These are phyloP conservation scores for Earliella scabrosa DNA, from an alignment of 1,284 basidiomycete genomes.

Conservation along the genomic window DNA sequence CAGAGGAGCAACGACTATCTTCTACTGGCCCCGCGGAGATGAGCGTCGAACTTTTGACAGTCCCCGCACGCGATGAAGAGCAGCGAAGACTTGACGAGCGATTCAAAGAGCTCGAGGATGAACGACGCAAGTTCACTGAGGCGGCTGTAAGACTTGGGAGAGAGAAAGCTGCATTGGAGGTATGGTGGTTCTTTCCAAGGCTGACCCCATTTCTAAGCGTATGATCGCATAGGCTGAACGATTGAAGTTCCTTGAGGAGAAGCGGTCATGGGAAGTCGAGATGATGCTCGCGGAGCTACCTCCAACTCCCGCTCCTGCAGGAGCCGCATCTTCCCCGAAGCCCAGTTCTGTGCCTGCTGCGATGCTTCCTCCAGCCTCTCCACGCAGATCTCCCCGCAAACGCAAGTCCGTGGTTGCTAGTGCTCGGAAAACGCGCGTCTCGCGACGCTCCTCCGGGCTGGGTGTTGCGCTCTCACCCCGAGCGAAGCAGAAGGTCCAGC, in stretches of 20 bases:
- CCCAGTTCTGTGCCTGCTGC: not conserved
- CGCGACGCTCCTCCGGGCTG: conserved; percentile 48
- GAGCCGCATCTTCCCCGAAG: conserved; percentile 5
- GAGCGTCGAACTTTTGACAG: conserved; percentile 55
- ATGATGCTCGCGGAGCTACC: conserved; percentile 63
- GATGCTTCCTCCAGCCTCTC: conserved; percentile 7
- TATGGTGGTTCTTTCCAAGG: conserved; percentile 31
- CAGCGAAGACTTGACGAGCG: conserved; percentile 53
- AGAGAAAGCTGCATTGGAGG: conserved; percentile 73
- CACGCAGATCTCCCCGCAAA: conserved; percentile 42
- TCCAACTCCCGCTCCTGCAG: conserved; percentile 41
- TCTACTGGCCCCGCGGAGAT: conserved; percentile 37
- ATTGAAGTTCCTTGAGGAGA: conserved; percentile 67
- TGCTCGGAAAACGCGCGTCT: conserved; percentile 47
- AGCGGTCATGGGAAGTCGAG: conserved; percentile 65
- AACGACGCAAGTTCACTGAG: conserved; percentile 69
- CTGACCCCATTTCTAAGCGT: not conserved
- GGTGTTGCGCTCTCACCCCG: conserved; percentile 30
- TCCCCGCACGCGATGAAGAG: conserved; percentile 56
- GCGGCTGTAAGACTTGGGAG: conserved; percentile 64
- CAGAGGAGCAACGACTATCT: conserved; percentile 41
- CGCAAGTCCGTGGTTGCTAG: conserved; percentile 40
- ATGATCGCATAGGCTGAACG: conserved; percentile 55
- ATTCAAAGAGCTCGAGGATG: conserved; percentile 63
- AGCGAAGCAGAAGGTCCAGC: conserved; percentile 40